Percentiles rank a stretch among this genome's conserved stretches.
Conservation (phyloP, 257 asterid species). For the Nicotiana tomentosiformis region DNA sequence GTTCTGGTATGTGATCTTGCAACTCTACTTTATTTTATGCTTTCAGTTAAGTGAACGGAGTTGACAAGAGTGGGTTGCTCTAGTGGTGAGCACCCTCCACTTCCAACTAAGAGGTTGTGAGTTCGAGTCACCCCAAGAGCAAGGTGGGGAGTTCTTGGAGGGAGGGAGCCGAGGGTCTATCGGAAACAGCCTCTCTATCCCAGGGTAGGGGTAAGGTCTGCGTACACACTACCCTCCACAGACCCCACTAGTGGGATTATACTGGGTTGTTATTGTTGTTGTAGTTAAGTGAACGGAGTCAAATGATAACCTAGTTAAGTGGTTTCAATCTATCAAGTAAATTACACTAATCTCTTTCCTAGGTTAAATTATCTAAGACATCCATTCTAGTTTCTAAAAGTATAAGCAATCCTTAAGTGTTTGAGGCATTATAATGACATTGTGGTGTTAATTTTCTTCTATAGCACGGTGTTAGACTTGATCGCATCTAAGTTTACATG, state of each 20-base stretch:
- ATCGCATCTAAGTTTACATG: neutral
- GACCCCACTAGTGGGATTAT: no score
- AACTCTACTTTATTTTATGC: neutral
- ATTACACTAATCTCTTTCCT: neutral
- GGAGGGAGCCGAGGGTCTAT: no score
- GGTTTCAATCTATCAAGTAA: neutral
- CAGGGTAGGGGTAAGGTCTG: no score
- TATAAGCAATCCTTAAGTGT: neutral
- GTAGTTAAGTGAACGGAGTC: neutral
- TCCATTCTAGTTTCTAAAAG: neutral
- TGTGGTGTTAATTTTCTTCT: neutral
- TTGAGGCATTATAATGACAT: neutral
- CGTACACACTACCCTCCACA: no score
- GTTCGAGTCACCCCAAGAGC: no score
- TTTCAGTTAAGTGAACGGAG: neutral
- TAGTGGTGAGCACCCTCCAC: no score
- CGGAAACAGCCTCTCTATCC: no score
- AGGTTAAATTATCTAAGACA: neutral
- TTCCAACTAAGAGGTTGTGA: no score
- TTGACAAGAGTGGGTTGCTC: no score
- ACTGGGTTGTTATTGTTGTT: no score
- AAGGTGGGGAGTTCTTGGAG: no score
- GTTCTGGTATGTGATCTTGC: constrained; percentile 48
- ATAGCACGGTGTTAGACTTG: neutral
- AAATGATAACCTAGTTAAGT: neutral